Base-by-base conservation (phyloP, 225 moss, liverwort and hornwort genomes). In the Thuidium tamariscinum region DNA sequence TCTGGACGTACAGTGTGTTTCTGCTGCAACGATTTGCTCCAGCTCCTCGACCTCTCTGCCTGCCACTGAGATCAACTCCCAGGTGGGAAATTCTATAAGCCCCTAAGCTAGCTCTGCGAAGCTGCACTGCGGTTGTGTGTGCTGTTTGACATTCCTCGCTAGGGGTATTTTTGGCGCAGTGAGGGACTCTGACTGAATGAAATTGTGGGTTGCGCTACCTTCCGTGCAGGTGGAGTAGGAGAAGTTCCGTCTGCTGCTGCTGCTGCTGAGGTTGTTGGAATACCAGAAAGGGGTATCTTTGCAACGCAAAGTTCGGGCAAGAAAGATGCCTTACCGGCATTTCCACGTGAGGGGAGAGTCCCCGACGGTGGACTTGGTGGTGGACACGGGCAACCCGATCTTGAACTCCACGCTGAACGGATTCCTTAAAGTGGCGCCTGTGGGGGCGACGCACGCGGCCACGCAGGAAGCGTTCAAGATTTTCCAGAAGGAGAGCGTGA, bases 311-410 rank as follows among this genome's bases (percentile, higher is more conserved):
- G 61, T 52, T 72, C 34, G 54, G 52, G 60, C 62, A 22, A 69
- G 63, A n/a, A 70, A 81, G 69, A 95, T 96, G 96, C 94, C 96
- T 48, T 81, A 83, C 70, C 89, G 80, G 5, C 86, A 86, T 75
- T 87, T 94, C 39, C 83, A 88, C 22, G 37, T 65, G 62, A 39
- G 82, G 74, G 93, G 91, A 8, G 89, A 91, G 63, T 89, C 95
- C 54, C 95, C 96, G 21, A 87, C 89, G 5, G 87, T 96, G 86
- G 95, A 96, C 85, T 90, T 96, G 56, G 85, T 92, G 62, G 91
- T 96, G 63, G 95, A 96, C 57, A 85, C 90, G 94, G 96, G 96
- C 36, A 95, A 94, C 85, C 96, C 96, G 34, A 87, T 96, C 51
- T 39, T 96, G 52, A 96, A 96, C 85, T 89, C 94, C 86, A 95